A percentile compares a stretch with the other conserved stretches of the same genome.
phyloP scores from a whole-genome alignment of 192 early-diverging fungal genomes.

The Backusella circina region DNA sequence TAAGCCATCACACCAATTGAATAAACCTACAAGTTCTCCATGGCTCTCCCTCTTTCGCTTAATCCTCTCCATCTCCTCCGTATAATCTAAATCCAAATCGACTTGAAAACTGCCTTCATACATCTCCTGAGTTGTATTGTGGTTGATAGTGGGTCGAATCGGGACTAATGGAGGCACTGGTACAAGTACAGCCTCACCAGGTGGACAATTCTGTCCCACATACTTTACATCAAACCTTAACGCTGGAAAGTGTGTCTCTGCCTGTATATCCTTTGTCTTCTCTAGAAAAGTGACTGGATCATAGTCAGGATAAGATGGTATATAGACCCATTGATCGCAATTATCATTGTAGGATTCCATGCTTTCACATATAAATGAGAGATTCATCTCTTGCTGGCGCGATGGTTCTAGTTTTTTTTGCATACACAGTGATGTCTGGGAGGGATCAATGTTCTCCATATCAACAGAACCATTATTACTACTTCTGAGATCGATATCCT shows the following conservation, averaged over 20 bases:
- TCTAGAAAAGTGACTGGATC: not conserved
- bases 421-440: not conserved
- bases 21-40: not conserved
- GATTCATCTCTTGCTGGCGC: not conserved
- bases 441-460: not conserved
- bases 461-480: not conserved
- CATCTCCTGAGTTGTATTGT: not conserved
- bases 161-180: not conserved
- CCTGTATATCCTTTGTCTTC: not conserved
- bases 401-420: not conserved
- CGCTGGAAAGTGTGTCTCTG: not conserved
- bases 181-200: not conserved
- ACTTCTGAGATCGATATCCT: not conserved
- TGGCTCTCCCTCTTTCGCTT: not conserved
- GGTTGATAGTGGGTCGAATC: too few species aligned
- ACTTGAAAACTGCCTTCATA: not conserved
- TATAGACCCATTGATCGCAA: not conserved
- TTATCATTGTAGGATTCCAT: not conserved
- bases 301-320: not conserved
- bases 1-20: not conserved
- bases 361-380: not conserved
- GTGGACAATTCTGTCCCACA: not conserved
- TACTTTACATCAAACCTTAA: not conserved
- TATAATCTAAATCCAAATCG: too few species aligned
- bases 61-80: not conserved